phyloP scores from a whole-genome alignment of 2,329 filamentous ascomycete genomes.

The Tolypocladium cylindrosporum region DNA sequence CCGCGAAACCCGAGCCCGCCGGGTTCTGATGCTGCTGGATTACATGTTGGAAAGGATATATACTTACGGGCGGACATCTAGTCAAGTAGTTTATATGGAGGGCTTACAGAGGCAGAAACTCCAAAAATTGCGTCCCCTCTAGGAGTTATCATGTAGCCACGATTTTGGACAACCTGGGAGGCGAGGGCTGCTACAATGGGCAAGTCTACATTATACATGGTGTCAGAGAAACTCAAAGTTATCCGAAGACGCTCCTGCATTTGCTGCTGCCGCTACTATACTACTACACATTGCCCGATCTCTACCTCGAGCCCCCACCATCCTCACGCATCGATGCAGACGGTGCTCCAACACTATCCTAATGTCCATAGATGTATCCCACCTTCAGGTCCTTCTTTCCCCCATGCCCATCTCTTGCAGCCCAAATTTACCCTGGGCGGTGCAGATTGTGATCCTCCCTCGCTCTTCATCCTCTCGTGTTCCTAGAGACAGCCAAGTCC shows the following conservation, averaged over 20 bases:
- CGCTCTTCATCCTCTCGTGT: background rate
- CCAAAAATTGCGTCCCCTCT: background rate
- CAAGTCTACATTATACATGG: background rate
- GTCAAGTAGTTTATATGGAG: background rate
- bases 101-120: background rate
- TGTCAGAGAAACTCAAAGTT: background rate
- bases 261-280: background rate
- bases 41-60: background rate
- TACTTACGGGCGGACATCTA: background rate
- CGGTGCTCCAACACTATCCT: background rate
- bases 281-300: background rate
- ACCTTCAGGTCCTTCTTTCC: background rate
- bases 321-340: background rate
- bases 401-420: background rate
- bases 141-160: background rate
- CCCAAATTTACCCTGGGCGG: background rate
- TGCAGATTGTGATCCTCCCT: background rate
- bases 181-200: background rate
- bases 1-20: constrained; percentile 39
- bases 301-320: background rate
- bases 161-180: background rate
- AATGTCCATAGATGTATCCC: background rate
- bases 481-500: background rate
- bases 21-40: constrained; percentile 26
- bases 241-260: background rate